Evolutionary conservation across 495 filamentous ascomycete genomes (phyloP), one percentile per base, ranked within the genome.

Genomic region (Glarea lozoyensis): DNA sequence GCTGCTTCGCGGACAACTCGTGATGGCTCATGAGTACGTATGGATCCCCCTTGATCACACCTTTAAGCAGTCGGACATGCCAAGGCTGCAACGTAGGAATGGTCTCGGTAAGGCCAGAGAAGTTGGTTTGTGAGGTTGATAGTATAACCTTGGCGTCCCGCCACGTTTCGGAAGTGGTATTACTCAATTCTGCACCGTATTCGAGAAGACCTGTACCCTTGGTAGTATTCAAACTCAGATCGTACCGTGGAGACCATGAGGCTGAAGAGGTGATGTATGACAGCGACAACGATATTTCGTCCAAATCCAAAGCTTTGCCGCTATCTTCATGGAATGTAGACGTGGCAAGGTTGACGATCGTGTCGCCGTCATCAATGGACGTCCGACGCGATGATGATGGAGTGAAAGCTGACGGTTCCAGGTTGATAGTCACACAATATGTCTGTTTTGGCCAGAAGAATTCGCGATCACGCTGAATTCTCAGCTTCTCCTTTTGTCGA

Each of bases 141-240:
- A 87, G 70, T 20, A 69, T 71, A 19, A 87, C 61, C 40, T 73
- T 75, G 43, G 76, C 69, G 57, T 82, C 77, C 16, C 65, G 61
- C 82, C 82, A 87, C 10, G 70, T 76, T 59, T 87, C 82, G 0
- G 74, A 76, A 0, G 77, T 81, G 39, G 62, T 60, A 52, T 87
- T 86, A 22, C 64, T 67, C 47, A 82, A 70, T 42, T 77, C 74
- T 2, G 82, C 81, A 33, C 75, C 70, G 52, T 84, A 86, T 32
- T 70, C 67, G 19, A 85, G 64, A 13, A 58, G 48, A 1, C 69
- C 81, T 1, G 73, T 65, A 15, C 69, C 70, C 2, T 62, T 59
- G 0, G 68, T 66, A 9, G 82, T 78, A 32, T 73, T 73, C 30
- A 86, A 66, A 13, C 60, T 64, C 29, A 86, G 53, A 50, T 86